Evolutionary conservation across 2,329 filamentous ascomycete genomes (phyloP).

Genomic region (Colletotrichum liriopes): DNA sequence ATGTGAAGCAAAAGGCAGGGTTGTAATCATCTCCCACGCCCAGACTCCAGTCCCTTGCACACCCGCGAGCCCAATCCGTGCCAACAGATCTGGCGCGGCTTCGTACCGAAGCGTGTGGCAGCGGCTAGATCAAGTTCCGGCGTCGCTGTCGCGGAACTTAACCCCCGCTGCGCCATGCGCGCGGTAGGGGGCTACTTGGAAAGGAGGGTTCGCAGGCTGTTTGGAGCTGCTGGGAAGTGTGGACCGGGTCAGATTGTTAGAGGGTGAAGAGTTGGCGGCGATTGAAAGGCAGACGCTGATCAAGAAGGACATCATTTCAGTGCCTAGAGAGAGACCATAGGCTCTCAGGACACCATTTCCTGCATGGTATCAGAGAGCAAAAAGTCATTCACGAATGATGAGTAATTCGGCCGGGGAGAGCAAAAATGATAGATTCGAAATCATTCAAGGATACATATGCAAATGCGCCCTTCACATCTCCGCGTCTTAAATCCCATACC

Average conservation of each 20-base stretch:
- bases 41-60: slow-evolving; percentile 25
- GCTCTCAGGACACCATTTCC: background rate
- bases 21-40: slow-evolving; percentile 38
- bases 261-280: slow-evolving; percentile 6
- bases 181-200: background rate
- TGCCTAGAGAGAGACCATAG: slow-evolving; percentile 8
- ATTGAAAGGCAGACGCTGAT: slow-evolving; percentile 16
- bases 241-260: background rate
- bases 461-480: background rate
- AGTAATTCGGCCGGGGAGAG: slow-evolving; percentile 4
- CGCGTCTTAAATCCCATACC: background rate
- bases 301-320: slow-evolving; percentile 6
- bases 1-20: slow-evolving; percentile 69
- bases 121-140: slow-evolving; percentile 4
- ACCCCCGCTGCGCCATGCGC: slow-evolving; percentile 17
- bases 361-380: slow-evolving; percentile 15
- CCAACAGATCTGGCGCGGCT: slow-evolving; percentile 27
- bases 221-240: slow-evolving; percentile 18
- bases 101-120: slow-evolving; percentile 20
- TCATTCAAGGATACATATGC: slow-evolving; percentile 1
- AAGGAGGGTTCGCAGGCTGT: slow-evolving; percentile 18
- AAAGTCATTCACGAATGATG: slow-evolving; percentile 21
- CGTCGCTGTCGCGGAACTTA: slow-evolving; percentile 19
- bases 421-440: slow-evolving; percentile 23
- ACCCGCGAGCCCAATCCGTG: slow-evolving; percentile 20